Conservation (phyloP, 305 asterid species). For the Withania somnifera region DNA sequence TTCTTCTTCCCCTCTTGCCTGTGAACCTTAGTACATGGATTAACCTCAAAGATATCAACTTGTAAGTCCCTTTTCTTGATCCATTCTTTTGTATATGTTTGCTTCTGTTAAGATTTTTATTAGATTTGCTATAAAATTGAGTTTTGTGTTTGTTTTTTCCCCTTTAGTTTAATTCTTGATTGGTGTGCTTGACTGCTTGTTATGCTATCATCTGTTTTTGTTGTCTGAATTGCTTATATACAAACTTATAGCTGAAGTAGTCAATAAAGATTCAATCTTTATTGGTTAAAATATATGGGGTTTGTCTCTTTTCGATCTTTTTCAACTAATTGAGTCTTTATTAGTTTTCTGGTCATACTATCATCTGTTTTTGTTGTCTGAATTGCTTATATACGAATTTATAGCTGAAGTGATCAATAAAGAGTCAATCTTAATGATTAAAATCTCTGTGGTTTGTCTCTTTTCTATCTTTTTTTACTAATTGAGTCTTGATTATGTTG, state of each 20-base stretch:
- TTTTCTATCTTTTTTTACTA: neutral
- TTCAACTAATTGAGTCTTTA: neutral
- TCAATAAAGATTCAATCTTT: neutral
- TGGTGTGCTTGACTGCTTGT: too few relatives aligned
- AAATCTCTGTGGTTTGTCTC: neutral
- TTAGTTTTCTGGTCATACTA: neutral
- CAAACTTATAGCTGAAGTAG: neutral
- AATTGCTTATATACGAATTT: neutral
- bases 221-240: neutral
- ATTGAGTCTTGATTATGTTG: neutral
- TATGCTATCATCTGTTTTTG: neutral
- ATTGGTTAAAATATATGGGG: neutral
- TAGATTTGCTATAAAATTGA: neutral
- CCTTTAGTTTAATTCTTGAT: neutral
- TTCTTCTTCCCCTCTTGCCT: neutral
- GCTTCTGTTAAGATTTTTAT: neutral
- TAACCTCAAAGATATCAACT: neutral
- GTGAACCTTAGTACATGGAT: neutral
- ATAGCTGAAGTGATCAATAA: neutral
- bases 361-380: neutral
- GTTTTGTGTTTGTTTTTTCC: neutral
- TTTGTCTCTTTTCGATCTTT: neutral
- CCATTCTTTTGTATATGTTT: neutral
- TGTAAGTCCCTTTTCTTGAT: slow-evolving; percentile 13
- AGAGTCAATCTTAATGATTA: neutral